Conservation (phyloP, 805 yeast species). For the Blastobotrys mokoenaii region DNA sequence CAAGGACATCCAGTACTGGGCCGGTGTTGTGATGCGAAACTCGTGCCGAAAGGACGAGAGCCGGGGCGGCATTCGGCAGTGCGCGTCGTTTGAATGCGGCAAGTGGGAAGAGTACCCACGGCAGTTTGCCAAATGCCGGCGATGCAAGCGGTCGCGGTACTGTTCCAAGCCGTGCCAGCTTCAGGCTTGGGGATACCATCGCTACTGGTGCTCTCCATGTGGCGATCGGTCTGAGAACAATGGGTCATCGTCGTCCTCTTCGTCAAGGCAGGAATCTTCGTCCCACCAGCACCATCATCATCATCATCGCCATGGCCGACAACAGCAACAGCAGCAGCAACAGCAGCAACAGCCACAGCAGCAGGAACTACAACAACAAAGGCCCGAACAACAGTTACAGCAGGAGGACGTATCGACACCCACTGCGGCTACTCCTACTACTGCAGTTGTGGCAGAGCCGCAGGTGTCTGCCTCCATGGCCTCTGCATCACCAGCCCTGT, state of each 20-base stretch:
- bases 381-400: not conserved
- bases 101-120: constrained; percentile 87
- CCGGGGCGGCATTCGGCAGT: constrained; percentile 85
- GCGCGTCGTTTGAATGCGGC: constrained; percentile 90
- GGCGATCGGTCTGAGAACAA: constrained; percentile 2
- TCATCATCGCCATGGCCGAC: not conserved
- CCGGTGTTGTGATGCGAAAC: constrained; percentile 95
- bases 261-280: not conserved
- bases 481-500: too few species aligned
- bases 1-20: constrained; percentile 88
- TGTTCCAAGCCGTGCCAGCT: constrained; percentile 90
- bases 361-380: not conserved
- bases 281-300: not conserved
- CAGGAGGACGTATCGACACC: not conserved
- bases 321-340: not conserved
- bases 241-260: not conserved
- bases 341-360: constrained; percentile 3
- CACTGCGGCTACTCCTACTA: too few species aligned
- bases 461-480: too few species aligned
- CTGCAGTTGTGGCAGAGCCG: too few species aligned
- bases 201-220: constrained; percentile 67
- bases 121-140: constrained; percentile 89
- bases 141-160: constrained; percentile 91
- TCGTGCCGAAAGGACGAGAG: constrained; percentile 86
- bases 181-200: constrained; percentile 85